Conservation (phyloP, 2,329 filamentous ascomycete genomes). For the Claviceps lovelessii region DNA sequence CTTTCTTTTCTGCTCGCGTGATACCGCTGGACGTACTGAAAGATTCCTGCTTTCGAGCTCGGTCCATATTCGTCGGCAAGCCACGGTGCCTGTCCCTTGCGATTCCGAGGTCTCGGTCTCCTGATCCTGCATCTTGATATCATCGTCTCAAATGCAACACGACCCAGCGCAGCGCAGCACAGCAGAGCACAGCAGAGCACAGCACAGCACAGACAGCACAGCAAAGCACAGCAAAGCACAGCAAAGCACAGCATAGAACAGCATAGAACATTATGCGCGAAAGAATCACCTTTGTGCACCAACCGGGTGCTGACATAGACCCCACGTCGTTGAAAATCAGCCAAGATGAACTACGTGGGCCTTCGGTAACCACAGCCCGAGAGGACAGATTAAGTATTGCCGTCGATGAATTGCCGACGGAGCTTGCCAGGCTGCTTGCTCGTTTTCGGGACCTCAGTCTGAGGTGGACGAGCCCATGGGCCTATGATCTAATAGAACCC, state of each 20-base stretch:
- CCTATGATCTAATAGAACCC: constrained; percentile 49
- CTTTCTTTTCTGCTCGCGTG: not conserved
- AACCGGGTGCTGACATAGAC: constrained; percentile 48
- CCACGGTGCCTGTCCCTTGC: not conserved
- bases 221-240: no score
- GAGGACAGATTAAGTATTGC: constrained; percentile 68
- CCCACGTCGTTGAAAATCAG: constrained; percentile 47
- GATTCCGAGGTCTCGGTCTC: not conserved
- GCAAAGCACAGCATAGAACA: no score
- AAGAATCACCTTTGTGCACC: constrained; percentile 65
- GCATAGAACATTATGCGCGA: constrained; percentile 46
- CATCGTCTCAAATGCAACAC: not conserved
- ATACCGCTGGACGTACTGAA: not conserved
- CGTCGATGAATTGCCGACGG: constrained; percentile 56
- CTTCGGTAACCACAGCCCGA: constrained; percentile 49
- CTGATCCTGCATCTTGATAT: not conserved
- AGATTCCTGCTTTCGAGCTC: not conserved
- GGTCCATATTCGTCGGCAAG: not conserved
- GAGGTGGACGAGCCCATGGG: constrained; percentile 52
- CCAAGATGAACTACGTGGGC: constrained; percentile 38
- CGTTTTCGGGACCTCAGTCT: constrained; percentile 61
- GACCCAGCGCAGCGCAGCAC: no score
- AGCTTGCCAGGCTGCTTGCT: constrained; percentile 48
- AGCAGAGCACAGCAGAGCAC: no score
- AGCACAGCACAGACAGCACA: no score